Conservation (phyloP, 257 asterid genomes). For the Catharanthus roseus region DNA sequence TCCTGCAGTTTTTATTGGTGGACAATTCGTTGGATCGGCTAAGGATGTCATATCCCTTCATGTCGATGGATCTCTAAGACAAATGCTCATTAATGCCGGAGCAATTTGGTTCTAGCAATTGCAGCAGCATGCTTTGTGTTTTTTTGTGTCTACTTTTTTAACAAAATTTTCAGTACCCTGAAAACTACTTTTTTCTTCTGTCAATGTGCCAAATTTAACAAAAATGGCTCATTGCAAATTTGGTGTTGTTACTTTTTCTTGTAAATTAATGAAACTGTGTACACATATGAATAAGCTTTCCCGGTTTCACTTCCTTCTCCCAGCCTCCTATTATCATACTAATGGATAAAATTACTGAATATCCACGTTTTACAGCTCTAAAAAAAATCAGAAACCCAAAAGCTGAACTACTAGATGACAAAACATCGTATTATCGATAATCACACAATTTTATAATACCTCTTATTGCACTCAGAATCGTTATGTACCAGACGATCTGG, state of each 20-base stretch:
- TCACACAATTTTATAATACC: neutral
- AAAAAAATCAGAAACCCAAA: neutral
- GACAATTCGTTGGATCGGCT: constrained; percentile 60
- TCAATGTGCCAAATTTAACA: constrained; percentile 16
- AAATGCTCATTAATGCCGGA: constrained; percentile 54
- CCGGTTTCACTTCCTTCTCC: neutral
- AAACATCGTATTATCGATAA: neutral
- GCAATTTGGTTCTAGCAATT: constrained; percentile 62
- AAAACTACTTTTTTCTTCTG: constrained; percentile 8
- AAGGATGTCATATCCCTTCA: constrained; percentile 61
- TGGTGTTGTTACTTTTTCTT: neutral
- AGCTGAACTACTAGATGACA: neutral
- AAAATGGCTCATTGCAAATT: constrained; percentile 11
- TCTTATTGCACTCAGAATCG: too few relatives aligned
- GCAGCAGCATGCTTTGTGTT: neutral
- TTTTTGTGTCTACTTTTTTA: neutral
- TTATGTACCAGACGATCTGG: too few relatives aligned
- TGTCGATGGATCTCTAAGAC: constrained; percentile 67
- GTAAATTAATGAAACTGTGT: constrained; percentile 5
- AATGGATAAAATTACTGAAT: neutral
- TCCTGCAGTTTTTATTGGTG: constrained; percentile 76
- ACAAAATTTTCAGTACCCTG: constrained; percentile 4
- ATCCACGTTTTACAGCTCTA: neutral
- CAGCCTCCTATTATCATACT: neutral
- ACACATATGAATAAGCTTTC: neutral